Base-by-base conservation (phyloP, 306 rosid genomes). In the Begonia peltatifolia region DNA sequence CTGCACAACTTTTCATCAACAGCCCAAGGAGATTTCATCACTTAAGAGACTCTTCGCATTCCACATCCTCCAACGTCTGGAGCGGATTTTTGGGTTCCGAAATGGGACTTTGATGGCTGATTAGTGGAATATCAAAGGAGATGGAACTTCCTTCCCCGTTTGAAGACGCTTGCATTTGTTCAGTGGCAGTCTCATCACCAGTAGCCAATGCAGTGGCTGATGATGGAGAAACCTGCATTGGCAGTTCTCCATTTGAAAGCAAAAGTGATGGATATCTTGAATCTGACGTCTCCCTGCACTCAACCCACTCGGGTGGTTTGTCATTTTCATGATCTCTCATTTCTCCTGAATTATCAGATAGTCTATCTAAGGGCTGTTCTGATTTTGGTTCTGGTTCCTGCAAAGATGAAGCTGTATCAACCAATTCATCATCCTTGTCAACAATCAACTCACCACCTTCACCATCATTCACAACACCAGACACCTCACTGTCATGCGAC, bases 251-350 rank as follows among this genome's bases (percentile, higher is more conserved):
- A 60, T 92, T 92, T 46, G 87, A 76, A 63, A 77, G 78, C 57
- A 52, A 38, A 51, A 62, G 72, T 42, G 87, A 74, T n/a, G 81
- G 78, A 67, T 79, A 84, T 53, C 63, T 73, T 9, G 83, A 57
- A 72, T 83, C 85, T 6, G 80, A 78, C 62, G 87, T 86, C 73
- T 92, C 99, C 80, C 99, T 83, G 96, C 99, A 92, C 63, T 92
- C 88, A 61, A 92, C 99, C 99, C 99, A 92, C 63, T 92, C 96
- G 0, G 89, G 79, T 11, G 94, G 93, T 66, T 92, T 83, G 52
- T 87, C 96, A 11, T 70, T 75, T 65, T 77, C 99, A 56, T 47
- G 35, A 46, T 64, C 61, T 36, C 56, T 74, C 3, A 11, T 17
- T 64, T 74, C 84, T 47, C 66, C 42, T 54, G 52, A 56, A 43